phyloP scores from a whole-genome alignment of 371 early-diverging fungal genomes.

The Mortierella sp. region DNA sequence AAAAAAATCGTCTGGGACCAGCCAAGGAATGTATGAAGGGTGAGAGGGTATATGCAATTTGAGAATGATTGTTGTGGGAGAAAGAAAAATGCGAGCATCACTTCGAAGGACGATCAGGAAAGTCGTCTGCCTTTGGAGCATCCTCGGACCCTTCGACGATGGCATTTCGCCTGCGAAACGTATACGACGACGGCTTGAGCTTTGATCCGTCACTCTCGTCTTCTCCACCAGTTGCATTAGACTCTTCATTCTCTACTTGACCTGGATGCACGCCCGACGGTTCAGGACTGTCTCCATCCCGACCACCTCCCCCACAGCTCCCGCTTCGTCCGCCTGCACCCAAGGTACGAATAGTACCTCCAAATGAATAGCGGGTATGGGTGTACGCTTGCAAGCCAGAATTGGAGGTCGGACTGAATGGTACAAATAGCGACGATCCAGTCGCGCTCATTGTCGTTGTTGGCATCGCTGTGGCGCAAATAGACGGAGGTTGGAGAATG shows the following conservation, averaged over 20 bases:
- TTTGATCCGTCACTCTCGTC: conserved; percentile 8
- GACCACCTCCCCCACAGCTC: conserved; percentile 12
- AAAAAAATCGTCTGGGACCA: no score
- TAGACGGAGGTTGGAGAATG: background rate
- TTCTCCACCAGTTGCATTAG: conserved; percentile 8
- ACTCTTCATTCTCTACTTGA: conserved; percentile 14
- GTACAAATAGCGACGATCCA: background rate
- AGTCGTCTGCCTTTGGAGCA: conserved; percentile 36
- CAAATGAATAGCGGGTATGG: background rate
- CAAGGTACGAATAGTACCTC: conserved; percentile 8
- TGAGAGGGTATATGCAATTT: no score
- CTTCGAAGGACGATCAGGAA: background rate
- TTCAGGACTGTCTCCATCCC: conserved; percentile 17
- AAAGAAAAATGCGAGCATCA: background rate
- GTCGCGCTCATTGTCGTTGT: background rate
- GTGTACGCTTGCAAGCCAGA: background rate
- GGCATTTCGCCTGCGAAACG: conserved; percentile 55
- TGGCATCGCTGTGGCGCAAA: background rate
- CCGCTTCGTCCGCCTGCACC: conserved; percentile 22
- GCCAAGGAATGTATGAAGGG: no score
- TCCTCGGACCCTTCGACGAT: conserved; percentile 52
- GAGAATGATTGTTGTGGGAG: background rate
- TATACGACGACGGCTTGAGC: conserved; percentile 39
- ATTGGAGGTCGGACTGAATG: background rate
- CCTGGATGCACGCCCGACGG: conserved; percentile 25